Percentiles rank a stretch among this genome's conserved stretches.
phyloP scores from a whole-genome alignment of 2,329 filamentous ascomycete species.

The Drechslerella coelobrocha region DNA sequence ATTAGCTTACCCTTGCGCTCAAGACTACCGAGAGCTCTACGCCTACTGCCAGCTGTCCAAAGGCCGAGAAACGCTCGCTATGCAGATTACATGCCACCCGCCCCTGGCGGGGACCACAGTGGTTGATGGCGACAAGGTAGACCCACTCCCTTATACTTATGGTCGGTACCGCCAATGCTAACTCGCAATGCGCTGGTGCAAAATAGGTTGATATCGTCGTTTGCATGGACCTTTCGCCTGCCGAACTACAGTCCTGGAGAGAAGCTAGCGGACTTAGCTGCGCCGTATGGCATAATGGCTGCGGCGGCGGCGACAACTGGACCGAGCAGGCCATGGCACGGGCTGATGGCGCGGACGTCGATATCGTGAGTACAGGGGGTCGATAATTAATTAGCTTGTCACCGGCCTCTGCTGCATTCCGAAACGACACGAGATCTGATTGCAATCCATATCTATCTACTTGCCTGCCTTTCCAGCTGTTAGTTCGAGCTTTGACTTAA shows the following conservation, averaged over 20 bases:
- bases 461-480: background rate
- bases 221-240: constrained; percentile 24
- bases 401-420: no score
- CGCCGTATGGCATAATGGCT: constrained; percentile 34
- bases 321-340: constrained; percentile 12
- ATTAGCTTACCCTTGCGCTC: no score
- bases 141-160: background rate
- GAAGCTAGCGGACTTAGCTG: constrained; percentile 4
- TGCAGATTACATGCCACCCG: constrained; percentile 43
- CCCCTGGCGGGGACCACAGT: constrained; percentile 43
- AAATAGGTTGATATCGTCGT: constrained; percentile 40
- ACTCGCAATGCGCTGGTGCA: background rate
- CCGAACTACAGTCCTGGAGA: constrained; percentile 1
- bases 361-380: constrained; percentile 27
- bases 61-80: no score
- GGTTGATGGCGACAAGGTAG: constrained; percentile 43
- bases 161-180: constrained; percentile 18
- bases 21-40: background rate
- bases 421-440: constrained; percentile 4
- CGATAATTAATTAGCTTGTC: background rate
- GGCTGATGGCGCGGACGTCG: background rate
- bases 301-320: constrained; percentile 13
- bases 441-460: background rate
- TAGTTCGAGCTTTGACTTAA: background rate
- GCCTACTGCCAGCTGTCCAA: background rate